Percentiles rank a stretch among this genome's conserved stretches.
phyloP scores from a whole-genome alignment of 176 grass and related monocot genomes.

The Alopecurus myosuroides region DNA sequence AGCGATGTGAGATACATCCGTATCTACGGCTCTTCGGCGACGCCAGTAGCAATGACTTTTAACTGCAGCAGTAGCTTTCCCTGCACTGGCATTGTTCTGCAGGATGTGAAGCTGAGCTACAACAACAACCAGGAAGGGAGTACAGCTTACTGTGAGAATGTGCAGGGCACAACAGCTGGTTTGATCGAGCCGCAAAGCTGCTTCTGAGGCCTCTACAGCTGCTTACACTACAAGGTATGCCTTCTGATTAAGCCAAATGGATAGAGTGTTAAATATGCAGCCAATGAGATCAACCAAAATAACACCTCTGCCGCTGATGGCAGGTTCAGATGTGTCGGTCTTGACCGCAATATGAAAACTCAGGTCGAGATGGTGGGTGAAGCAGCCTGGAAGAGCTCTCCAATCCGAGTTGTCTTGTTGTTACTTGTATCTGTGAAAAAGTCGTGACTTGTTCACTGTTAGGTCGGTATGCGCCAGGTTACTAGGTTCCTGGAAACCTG shows the following conservation, averaged over 20 bases:
- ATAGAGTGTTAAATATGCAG: too few relatives aligned
- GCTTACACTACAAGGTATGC: not conserved
- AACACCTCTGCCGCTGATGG: too few relatives aligned
- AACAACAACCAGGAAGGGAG: not conserved
- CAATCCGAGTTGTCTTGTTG: not conserved
- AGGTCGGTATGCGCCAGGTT: too few relatives aligned
- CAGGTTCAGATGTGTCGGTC: too few relatives aligned
- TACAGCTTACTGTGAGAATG: not conserved
- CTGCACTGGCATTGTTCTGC: not conserved
- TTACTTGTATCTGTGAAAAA: too few relatives aligned
- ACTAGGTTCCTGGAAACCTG: too few relatives aligned
- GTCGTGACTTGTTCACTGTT: too few relatives aligned
- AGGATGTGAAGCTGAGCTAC: not conserved
- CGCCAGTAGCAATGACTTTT: not conserved
- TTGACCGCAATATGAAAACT: too few relatives aligned
- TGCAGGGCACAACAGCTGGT: not conserved
- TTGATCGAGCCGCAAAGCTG: not conserved
- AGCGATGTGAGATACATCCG: not conserved
- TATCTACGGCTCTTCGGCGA: not conserved
- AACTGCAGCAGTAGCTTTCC: not conserved
- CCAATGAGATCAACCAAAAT: too few relatives aligned
- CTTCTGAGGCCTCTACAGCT: not conserved
- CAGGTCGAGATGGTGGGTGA: too few relatives aligned
- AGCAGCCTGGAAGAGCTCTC: too few relatives aligned
- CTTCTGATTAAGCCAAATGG: not conserved